Percentiles rank a stretch among this genome's conserved stretches.
phyloP scores from a whole-genome alignment of 139 green algal genomes.

The Chlamydomonas sp. region DNA sequence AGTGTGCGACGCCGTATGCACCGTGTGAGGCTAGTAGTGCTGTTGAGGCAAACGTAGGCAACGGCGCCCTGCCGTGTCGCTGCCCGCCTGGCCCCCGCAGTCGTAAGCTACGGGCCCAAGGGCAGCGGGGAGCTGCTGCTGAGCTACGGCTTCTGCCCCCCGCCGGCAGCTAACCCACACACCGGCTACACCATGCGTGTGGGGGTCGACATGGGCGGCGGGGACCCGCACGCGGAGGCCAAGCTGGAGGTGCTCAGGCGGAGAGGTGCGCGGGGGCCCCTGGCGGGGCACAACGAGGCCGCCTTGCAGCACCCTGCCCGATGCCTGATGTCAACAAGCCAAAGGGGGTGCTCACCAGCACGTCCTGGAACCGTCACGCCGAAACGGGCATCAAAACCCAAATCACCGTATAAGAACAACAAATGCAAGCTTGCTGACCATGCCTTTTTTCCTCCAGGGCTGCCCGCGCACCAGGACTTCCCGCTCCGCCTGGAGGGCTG shows the following conservation, averaged over 20 bases:
- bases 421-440: not conserved
- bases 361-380: too few relatives aligned
- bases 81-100: not conserved
- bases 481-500: slow-evolving; percentile 32
- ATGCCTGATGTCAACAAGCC: too few relatives aligned
- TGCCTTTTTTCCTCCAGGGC: not conserved
- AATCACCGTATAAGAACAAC: not conserved
- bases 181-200: slow-evolving; percentile 49
- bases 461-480: slow-evolving; percentile 15
- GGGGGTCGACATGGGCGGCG: not conserved
- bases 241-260: not conserved
- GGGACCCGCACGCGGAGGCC: slow-evolving; percentile 15
- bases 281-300: not conserved
- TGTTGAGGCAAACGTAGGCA: too few relatives aligned
- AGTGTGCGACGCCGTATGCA: too few relatives aligned
- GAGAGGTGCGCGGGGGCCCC: not conserved
- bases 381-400: too few relatives aligned
- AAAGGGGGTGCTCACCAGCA: too few relatives aligned
- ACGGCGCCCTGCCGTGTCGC: too few relatives aligned
- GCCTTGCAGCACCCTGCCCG: not conserved
- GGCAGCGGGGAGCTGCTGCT: slow-evolving; percentile 68
- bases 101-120: slow-evolving; percentile 65
- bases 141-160: slow-evolving; percentile 75
- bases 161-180: slow-evolving; percentile 57
- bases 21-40: too few relatives aligned